Conservation (phyloP, 108 stramenopile genomes). For the Cylindrotheca fusiformis region DNA sequence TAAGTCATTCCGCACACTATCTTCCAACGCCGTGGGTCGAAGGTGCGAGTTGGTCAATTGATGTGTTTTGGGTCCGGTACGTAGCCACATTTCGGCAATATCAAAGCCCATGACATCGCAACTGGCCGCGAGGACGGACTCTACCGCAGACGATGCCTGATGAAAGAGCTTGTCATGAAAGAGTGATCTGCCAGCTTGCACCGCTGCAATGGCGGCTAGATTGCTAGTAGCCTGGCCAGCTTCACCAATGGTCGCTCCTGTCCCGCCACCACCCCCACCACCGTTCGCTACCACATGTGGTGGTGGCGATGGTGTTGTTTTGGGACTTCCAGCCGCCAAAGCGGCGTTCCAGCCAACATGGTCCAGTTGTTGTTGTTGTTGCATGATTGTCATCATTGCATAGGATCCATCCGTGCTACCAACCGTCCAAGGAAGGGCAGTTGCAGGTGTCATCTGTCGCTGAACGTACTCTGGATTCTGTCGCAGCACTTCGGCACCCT, state of each 20-base stretch:
- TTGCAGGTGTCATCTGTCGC: slow-evolving; percentile 8
- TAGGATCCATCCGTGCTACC: slow-evolving; percentile 51
- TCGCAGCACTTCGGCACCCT: background rate
- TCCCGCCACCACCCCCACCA: background rate
- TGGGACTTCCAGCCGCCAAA: background rate
- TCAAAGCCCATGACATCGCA: slow-evolving; percentile 88
- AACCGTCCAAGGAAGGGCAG: slow-evolving; percentile 44
- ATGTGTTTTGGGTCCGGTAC: slow-evolving; percentile 90
- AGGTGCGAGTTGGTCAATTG: slow-evolving; percentile 87
- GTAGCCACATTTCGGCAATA: slow-evolving; percentile 93
- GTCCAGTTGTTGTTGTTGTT: slow-evolving; percentile 27
- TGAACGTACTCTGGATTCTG: slow-evolving; percentile 9
- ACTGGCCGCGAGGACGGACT: slow-evolving; percentile 67
- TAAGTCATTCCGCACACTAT: slow-evolving; percentile 67
- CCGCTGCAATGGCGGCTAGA: slow-evolving; percentile 12
- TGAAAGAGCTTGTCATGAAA: slow-evolving; percentile 53
- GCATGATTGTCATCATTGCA: slow-evolving; percentile 27
- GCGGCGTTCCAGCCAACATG: background rate
- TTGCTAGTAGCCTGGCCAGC: slow-evolving; percentile 21
- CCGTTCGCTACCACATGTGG: slow-evolving; percentile 1
- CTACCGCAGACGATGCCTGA: slow-evolving; percentile 56
- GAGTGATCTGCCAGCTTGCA: slow-evolving; percentile 31
- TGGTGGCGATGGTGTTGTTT: slow-evolving; percentile 8
- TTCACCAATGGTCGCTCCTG: slow-evolving; percentile 27
- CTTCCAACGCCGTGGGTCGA: slow-evolving; percentile 75